Percentiles rank a stretch among this genome's conserved stretches.
These are phyloP conservation scores for Blastobotrys apis DNA, from an alignment of 1,139 yeast species.

Conservation along the genomic window DNA sequence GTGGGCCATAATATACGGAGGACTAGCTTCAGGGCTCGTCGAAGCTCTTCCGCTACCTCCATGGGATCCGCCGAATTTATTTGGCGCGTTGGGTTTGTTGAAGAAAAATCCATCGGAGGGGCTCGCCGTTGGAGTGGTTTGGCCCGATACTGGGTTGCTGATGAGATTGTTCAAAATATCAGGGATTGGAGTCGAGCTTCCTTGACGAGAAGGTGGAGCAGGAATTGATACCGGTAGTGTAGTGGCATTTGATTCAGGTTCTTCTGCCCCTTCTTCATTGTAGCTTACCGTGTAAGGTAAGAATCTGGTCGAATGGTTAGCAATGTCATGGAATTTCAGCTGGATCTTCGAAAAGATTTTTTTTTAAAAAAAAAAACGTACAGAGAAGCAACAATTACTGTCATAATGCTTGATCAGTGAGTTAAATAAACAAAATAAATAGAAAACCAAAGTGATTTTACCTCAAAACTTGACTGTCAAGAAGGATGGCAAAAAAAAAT, in stretches of 20 bases:
- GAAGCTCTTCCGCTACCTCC: neutral
- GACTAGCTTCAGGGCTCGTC: conserved; percentile 6
- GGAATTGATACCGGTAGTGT: conserved; percentile 7
- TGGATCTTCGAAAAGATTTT: neutral
- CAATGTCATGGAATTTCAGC: neutral
- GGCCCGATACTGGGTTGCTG: conserved; percentile 12
- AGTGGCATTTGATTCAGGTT: conserved; percentile 3
- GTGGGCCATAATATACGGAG: too few species aligned
- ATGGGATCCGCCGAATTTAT: neutral
- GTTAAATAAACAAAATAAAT: too few species aligned
- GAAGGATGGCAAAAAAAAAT: too few species aligned
- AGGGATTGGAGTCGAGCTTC: conserved; percentile 17
- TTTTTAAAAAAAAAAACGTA: conserved; percentile 19
- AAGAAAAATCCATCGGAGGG: conserved; percentile 17
- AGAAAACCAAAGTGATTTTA: too few species aligned
- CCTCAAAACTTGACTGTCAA: too few species aligned
- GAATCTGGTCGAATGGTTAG: conserved; percentile 42
- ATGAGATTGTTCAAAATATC: conserved; percentile 19
- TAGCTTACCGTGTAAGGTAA: conserved; percentile 71
- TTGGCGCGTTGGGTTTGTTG: conserved; percentile 7
- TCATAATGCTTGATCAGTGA: too few species aligned
- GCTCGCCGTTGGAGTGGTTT: conserved; percentile 11
- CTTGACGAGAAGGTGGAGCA: conserved; percentile 2
- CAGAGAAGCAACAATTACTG: conserved; percentile 28
- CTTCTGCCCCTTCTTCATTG: conserved; percentile 42